These are phyloP conservation scores for Suhomyces pyralidae DNA, from an alignment of 805 yeast species.

Conservation along the genomic window DNA sequence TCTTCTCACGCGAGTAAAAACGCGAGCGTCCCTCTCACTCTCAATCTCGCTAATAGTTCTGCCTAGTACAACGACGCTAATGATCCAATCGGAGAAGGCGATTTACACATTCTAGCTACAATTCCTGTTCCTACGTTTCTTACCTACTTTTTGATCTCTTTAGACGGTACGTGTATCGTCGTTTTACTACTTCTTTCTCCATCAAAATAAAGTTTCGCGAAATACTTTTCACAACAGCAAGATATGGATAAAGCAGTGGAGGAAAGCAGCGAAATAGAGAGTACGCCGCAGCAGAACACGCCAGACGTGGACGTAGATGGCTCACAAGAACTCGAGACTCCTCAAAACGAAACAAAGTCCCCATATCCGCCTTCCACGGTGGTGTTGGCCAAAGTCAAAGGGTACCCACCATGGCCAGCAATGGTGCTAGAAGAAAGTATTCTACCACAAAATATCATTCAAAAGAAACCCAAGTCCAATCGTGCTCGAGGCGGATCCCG, in stretches of 20 bases:
- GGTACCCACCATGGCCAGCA: conserved; percentile 91
- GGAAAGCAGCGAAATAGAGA: not conserved
- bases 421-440: conserved; percentile 62
- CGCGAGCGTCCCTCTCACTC: too few relatives aligned
- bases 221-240: not conserved
- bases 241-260: not conserved
- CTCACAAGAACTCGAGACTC: not conserved
- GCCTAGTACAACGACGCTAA: not conserved
- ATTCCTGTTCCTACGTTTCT: not conserved
- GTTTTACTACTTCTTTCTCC: not conserved
- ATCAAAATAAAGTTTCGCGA: not conserved
- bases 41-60: too few relatives aligned
- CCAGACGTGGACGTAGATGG: not conserved
- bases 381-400: conserved; percentile 76
- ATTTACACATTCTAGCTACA: not conserved
- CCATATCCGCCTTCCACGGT: conserved; percentile 5
- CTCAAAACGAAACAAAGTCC: not conserved
- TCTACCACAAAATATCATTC: conserved; percentile 55
- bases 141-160: not conserved
- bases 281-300: not conserved
- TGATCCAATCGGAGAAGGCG: not conserved
- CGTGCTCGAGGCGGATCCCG: conserved; percentile 12
- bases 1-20: too few relatives aligned
- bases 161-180: not conserved
- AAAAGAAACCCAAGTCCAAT: conserved; percentile 46